Conservation (phyloP, 192 early-diverging fungal species). For the Backusella circina region DNA sequence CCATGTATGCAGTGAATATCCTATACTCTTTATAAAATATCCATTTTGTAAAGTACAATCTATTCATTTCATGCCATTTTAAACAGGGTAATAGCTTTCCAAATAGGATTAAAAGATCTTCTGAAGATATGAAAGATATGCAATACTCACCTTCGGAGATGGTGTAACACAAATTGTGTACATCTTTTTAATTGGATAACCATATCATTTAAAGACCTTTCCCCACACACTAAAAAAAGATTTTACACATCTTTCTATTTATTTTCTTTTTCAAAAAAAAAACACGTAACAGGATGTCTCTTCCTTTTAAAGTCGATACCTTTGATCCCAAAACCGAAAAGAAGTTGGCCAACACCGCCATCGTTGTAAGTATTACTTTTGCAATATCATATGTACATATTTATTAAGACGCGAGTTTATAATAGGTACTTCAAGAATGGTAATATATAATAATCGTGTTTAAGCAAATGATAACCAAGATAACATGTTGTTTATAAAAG, state of each 20-base stretch:
- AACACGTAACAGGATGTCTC: constrained; percentile 8
- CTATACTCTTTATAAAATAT: not conserved
- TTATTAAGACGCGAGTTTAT: not conserved
- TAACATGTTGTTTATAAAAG: no score
- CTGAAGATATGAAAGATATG: not conserved
- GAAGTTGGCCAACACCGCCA: constrained; percentile 10
- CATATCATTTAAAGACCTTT: not conserved
- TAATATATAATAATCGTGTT: no score
- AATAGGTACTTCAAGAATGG: constrained; percentile 29
- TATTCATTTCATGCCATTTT: not conserved
- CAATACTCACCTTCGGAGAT: not conserved
- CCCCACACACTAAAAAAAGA: not conserved
- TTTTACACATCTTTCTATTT: not conserved
- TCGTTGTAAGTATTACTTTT: constrained; percentile 14
- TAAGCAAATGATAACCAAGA: no score
- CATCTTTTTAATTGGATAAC: not conserved
- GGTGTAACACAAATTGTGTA: not conserved
- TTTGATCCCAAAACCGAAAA: constrained; percentile 14
- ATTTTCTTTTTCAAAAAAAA: not conserved
- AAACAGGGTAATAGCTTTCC: not conserved
- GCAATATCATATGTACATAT: not conserved
- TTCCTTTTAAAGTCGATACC: constrained; percentile 17
- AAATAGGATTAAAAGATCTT: not conserved
- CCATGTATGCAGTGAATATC: no score
- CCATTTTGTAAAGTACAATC: not conserved